A percentile compares a stretch with the other conserved stretches of the same genome.
phyloP scores from a whole-genome alignment of 345 rosid genomes.

The Carallia pectinifolia region DNA sequence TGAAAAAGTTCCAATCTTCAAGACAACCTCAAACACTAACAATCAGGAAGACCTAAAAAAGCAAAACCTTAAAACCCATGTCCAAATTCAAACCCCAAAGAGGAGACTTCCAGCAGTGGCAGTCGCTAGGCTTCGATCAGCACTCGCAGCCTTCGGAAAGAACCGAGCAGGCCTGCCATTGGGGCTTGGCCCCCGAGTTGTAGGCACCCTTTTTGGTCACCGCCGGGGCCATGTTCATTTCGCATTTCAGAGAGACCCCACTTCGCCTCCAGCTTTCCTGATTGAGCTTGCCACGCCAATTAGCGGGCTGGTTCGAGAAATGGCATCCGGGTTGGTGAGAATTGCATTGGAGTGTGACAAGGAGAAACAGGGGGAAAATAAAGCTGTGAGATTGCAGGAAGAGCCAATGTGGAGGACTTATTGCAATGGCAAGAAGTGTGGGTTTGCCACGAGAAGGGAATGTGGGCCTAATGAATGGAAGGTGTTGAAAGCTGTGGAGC shows the following conservation, averaged over 20 bases:
- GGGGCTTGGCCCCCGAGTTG: conserved; percentile 61
- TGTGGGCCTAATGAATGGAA: conserved; percentile 70
- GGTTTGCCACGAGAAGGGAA: conserved; percentile 78
- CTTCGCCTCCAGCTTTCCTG: conserved; percentile 71
- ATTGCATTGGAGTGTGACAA: conserved; percentile 93
- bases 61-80: conserved; percentile 17
- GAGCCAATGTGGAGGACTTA: conserved; percentile 93
- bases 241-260: conserved; percentile 81
- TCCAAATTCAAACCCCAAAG: conserved; percentile 44
- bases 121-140: conserved; percentile 72
- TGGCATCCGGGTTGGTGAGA: conserved; percentile 96
- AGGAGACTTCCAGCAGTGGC: conserved; percentile 72
- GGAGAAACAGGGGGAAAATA: conserved; percentile 39
- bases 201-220: conserved; percentile 88
- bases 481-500: conserved; percentile 83
- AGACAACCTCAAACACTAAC: conserved; percentile 17
- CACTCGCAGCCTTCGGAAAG: conserved; percentile 53
- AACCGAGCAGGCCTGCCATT: conserved; percentile 42
- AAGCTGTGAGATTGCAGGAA: conserved; percentile 60
- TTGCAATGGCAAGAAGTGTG: conserved; percentile 91
- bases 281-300: conserved; percentile 94
- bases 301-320: conserved; percentile 77
- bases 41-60: conserved; percentile 24
- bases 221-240: conserved; percentile 93
- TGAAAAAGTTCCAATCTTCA: conserved; percentile 38